Evolutionary conservation across 1,284 basidiomycete genomes (phyloP), one percentile per base, ranked within the genome.

Genomic region (Boletellus dicymbophilus): DNA sequence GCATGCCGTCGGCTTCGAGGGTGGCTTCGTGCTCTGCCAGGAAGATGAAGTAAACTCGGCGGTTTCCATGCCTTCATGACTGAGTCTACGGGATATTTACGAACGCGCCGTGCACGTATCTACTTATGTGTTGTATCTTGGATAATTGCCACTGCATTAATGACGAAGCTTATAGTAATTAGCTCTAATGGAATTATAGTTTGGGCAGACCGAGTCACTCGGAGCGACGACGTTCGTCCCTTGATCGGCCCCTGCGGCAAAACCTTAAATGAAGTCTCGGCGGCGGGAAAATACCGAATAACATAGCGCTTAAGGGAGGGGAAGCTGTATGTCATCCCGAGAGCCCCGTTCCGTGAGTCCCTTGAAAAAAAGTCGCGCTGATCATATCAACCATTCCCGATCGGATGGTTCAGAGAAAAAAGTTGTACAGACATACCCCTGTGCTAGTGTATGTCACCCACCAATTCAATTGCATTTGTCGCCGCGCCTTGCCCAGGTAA

Each of bases 11-110:
- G 77, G 75, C 16, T 72, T 70, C 33, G 76, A 77, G 60, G 77
- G 79, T 37, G 66, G 69, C 20, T 80, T 80, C 56, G 68, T 74
- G 37, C 66, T 78, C 30, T 67, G 65, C 36, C 63, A 70, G 49
- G 61, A 58, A 49, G 58, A 67, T 48, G 56, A 54, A 54, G 52
- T 49, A 46, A 53, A 54, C 52, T 56, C 53, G 33, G 44, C 48
- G 47, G 10, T 33, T n/a, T 54, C 53, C 5, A 20, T 46, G 43
- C 34, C 38, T 48, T 25, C 45, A 41, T 60, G 51, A 54, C 34
- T n/a, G n/a, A n/a, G n/a, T n/a, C n/a, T n/a, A 44, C 49, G 38
- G 38, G 25, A n/a, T 49, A 56, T 52, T 58, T 53, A 47, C 48
- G 48, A n/a, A 59, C 21, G 47, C 37, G 45, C 20, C 38, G 33